These are phyloP conservation scores for Aspergillus felis DNA, from an alignment of 2,329 filamentous ascomycete species.

Conservation along the genomic window DNA sequence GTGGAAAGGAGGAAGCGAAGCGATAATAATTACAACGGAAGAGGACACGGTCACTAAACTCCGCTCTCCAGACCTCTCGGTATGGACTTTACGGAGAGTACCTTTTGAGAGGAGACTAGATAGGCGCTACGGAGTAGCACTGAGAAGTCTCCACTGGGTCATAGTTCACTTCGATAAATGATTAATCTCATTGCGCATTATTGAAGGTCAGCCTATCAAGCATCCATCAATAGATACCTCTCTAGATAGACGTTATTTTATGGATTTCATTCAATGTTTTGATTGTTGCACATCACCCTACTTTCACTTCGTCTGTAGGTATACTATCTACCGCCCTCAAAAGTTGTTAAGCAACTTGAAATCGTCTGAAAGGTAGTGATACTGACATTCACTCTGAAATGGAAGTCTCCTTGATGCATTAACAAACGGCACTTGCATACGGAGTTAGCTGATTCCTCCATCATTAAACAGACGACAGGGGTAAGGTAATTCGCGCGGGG, in stretches of 20 bases:
- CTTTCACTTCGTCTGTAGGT: neutral
- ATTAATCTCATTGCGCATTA: neutral
- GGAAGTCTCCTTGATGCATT: neutral
- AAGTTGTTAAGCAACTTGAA: neutral
- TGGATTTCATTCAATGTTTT: neutral
- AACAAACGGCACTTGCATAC: neutral
- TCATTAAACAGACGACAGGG: neutral
- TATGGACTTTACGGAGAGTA: neutral
- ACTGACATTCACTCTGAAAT: neutral
- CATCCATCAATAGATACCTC: no score
- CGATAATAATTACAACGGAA: neutral
- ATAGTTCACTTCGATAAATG: neutral
- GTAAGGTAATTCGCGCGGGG: neutral
- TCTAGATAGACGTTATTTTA: neutral
- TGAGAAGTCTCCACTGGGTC: neutral
- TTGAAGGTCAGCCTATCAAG: neutral
- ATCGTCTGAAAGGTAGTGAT: neutral
- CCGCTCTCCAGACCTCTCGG: neutral
- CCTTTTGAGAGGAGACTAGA: neutral
- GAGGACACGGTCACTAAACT: neutral
- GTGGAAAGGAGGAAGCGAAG: slow-evolving; percentile 3
- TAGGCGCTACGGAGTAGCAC: neutral
- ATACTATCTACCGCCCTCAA: neutral
- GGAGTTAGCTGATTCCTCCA: neutral
- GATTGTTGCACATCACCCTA: neutral